Evolutionary conservation across 2,329 filamentous ascomycete genomes (phyloP).

Genomic region (Fusarium sp.): DNA sequence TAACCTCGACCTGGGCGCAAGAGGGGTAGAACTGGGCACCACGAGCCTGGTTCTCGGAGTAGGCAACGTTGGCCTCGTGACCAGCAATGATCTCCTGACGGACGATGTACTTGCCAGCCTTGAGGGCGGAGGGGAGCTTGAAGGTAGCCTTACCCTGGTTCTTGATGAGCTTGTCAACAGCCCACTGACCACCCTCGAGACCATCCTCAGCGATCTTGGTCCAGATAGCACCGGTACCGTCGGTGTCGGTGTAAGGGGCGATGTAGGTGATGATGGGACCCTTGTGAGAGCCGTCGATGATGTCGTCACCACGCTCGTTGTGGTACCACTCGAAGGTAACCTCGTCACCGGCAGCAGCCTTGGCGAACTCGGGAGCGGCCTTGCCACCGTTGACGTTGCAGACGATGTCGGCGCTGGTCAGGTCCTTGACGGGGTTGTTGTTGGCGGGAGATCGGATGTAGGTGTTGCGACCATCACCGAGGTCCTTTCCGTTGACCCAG

Average conservation of each 20-base stretch:
- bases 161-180: slow-evolving; percentile 58
- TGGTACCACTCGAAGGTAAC: slow-evolving; percentile 65
- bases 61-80: slow-evolving; percentile 58
- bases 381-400: slow-evolving; percentile 60
- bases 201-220: slow-evolving; percentile 58
- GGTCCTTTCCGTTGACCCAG: slow-evolving; percentile 61
- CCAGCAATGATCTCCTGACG: slow-evolving; percentile 68
- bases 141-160: slow-evolving; percentile 62
- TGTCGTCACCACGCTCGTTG: slow-evolving; percentile 62
- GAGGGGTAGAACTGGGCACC: slow-evolving; percentile 63
- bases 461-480: slow-evolving; percentile 55
- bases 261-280: slow-evolving; percentile 67
- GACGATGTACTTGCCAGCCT: slow-evolving; percentile 65
- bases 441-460: slow-evolving; percentile 60
- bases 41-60: slow-evolving; percentile 50
- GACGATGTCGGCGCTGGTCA: slow-evolving; percentile 55
- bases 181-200: slow-evolving; percentile 57
- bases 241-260: slow-evolving; percentile 56
- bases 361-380: slow-evolving; percentile 55
- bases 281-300: slow-evolving; percentile 65
- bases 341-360: slow-evolving; percentile 61
- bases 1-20: slow-evolving; percentile 71
- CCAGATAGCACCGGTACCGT: slow-evolving; percentile 65
- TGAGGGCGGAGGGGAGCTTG: slow-evolving; percentile 59
- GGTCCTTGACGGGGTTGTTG: slow-evolving; percentile 61